Percentiles rank a stretch among this genome's conserved stretches.
These are phyloP conservation scores for Artemisia tridentata DNA, from an alignment of 129 eudicot species.

Conservation along the genomic window DNA sequence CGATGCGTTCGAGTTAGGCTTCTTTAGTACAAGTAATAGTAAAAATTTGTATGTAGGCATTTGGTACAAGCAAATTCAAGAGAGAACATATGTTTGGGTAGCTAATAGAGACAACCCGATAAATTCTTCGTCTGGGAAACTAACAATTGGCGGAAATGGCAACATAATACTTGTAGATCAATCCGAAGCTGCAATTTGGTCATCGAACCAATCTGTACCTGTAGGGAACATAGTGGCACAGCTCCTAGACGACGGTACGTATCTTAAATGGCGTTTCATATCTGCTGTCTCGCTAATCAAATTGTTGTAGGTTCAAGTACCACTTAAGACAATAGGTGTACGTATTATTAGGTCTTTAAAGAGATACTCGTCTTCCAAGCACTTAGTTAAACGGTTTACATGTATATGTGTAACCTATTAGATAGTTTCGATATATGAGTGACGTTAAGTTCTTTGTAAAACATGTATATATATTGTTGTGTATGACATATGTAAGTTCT, in stretches of 20 bases:
- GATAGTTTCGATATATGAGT: too few relatives aligned
- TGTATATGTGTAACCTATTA: too few relatives aligned
- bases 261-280: too few relatives aligned
- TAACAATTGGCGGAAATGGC: slow-evolving; percentile 39
- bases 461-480: too few relatives aligned
- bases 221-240: slow-evolving; percentile 42
- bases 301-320: too few relatives aligned
- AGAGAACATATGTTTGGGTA: slow-evolving; percentile 54
- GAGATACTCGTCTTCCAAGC: too few relatives aligned
- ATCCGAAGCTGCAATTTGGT: slow-evolving; percentile 32
- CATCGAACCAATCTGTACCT: slow-evolving; percentile 35
- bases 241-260: slow-evolving; percentile 53
- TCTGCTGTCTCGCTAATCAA: too few relatives aligned
- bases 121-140: slow-evolving; percentile 19
- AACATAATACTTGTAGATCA: slow-evolving; percentile 37
- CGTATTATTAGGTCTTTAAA: too few relatives aligned
- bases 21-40: slow-evolving; percentile 35
- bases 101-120: slow-evolving; percentile 68
- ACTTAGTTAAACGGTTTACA: too few relatives aligned
- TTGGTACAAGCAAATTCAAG: slow-evolving; percentile 52
- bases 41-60: slow-evolving; percentile 54
- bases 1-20: slow-evolving; percentile 40
- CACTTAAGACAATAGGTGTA: too few relatives aligned
- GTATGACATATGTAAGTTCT: neutral
- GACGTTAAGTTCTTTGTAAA: too few relatives aligned